Evolutionary conservation across 148 eudicot genomes (phyloP).

Genomic region (Heliosperma pusillum): DNA sequence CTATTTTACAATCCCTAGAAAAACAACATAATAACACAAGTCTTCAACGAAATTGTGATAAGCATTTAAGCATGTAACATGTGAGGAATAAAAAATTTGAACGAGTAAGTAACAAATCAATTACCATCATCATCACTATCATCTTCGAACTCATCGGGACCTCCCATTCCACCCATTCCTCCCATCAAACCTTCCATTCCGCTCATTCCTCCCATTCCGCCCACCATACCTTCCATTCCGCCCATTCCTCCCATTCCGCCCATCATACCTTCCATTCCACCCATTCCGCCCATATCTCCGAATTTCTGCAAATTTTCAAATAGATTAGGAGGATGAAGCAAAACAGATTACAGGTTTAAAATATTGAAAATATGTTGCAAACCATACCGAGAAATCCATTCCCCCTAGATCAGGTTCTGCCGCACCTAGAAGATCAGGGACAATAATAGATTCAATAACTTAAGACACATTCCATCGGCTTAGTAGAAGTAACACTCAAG

Average conservation of each 20-base stretch:
- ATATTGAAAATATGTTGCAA: neutral
- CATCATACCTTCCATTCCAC: no score
- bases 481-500: neutral
- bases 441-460: neutral
- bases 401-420: constrained; percentile 69
- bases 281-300: constrained; percentile 50
- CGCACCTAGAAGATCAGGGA: constrained; percentile 40
- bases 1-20: no score
- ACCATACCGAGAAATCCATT: constrained; percentile 94
- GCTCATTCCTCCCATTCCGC: constrained; percentile 27
- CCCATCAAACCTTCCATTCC: constrained; percentile 46
- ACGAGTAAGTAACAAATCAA: neutral
- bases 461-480: neutral
- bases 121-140: constrained; percentile 62
- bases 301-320: constrained; percentile 56
- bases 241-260: constrained; percentile 41
- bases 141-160: constrained; percentile 54
- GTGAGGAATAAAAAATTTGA: neutral
- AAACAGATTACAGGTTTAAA: neutral
- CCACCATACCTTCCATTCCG: constrained; percentile 34
- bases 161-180: constrained; percentile 50
- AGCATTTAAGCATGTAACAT: no score
- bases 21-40: neutral
- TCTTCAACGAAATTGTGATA: neutral
- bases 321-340: constrained; percentile 12